Evolutionary conservation across 192 early-diverging fungal species (phyloP).

Genomic region (Linnemannia hyalina): DNA sequence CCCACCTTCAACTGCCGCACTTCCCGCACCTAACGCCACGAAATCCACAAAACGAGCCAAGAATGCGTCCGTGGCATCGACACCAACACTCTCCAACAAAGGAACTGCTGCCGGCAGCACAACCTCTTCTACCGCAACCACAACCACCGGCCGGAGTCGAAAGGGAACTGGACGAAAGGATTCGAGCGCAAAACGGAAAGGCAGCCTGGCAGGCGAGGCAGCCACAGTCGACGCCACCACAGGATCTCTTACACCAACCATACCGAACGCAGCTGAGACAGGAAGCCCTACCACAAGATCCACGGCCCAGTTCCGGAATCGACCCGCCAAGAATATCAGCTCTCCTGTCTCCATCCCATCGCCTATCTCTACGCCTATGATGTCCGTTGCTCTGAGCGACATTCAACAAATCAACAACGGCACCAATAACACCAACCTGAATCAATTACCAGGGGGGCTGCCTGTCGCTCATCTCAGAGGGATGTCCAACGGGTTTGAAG

Average conservation of each 20-base stretch:
- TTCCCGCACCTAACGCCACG: neutral
- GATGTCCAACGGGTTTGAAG: neutral
- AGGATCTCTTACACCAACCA: neutral
- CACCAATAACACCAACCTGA: neutral
- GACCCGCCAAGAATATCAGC: neutral
- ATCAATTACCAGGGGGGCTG: neutral
- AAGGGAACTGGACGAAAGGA: conserved; percentile 17
- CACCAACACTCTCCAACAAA: neutral
- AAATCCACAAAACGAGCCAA: conserved; percentile 7
- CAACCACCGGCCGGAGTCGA: conserved; percentile 2
- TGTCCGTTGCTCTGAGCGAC: neutral
- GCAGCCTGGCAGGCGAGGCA: conserved; percentile 6
- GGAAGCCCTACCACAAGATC: neutral
- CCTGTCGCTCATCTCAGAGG: neutral
- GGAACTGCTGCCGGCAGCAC: neutral
- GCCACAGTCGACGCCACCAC: neutral
- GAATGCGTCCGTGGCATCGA: neutral
- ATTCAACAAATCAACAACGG: neutral
- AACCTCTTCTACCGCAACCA: neutral
- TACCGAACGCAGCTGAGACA: neutral
- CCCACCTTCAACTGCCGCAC: neutral
- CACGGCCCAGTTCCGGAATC: neutral
- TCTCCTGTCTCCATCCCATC: conserved; percentile 18
- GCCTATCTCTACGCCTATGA: neutral
- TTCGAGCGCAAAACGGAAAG: conserved; percentile 7